These are phyloP conservation scores for Saccharomyces kudriavzevii DNA, from an alignment of 805 yeast genomes.

Conservation along the genomic window DNA sequence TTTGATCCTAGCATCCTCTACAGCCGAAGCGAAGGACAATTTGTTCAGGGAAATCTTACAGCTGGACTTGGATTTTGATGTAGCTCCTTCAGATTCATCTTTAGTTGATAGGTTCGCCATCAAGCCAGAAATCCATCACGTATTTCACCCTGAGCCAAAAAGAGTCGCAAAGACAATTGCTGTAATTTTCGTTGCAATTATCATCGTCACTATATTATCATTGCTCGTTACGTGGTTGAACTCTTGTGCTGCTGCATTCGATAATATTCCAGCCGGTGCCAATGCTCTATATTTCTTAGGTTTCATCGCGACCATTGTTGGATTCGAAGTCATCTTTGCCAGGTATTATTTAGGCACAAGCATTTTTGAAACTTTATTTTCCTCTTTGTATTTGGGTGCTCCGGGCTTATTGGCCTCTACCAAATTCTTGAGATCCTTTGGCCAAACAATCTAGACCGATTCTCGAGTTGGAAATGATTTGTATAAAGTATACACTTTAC, in stretches of 20 bases:
- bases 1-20: conserved; percentile 15
- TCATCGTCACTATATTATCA: conserved; percentile 35
- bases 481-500: neutral
- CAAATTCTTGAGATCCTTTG: conserved; percentile 48
- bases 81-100: conserved; percentile 1
- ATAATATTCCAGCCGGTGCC: conserved; percentile 22
- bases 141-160: conserved; percentile 46
- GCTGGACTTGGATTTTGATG: conserved; percentile 6
- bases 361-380: conserved; percentile 26
- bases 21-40: conserved; percentile 7
- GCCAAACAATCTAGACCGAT: conserved; percentile 5
- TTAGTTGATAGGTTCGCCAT: conserved; percentile 29
- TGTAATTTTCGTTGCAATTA: conserved; percentile 39
- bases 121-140: conserved; percentile 55
- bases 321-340: conserved; percentile 25
- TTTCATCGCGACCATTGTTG: conserved; percentile 20
- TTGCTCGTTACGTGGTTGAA: conserved; percentile 40
- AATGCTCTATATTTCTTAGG: conserved; percentile 18
- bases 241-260: conserved; percentile 22
- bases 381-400: conserved; percentile 36
- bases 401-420: conserved; percentile 56
- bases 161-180: conserved; percentile 49
- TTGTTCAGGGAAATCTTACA: conserved; percentile 16
- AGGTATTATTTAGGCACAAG: conserved; percentile 27
- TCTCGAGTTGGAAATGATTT: neutral